Evolutionary conservation across 2,329 filamentous ascomycete species (phyloP), one percentile per base, ranked within the genome.

Genomic region (Cladosporium austrohemisphaericum): DNA sequence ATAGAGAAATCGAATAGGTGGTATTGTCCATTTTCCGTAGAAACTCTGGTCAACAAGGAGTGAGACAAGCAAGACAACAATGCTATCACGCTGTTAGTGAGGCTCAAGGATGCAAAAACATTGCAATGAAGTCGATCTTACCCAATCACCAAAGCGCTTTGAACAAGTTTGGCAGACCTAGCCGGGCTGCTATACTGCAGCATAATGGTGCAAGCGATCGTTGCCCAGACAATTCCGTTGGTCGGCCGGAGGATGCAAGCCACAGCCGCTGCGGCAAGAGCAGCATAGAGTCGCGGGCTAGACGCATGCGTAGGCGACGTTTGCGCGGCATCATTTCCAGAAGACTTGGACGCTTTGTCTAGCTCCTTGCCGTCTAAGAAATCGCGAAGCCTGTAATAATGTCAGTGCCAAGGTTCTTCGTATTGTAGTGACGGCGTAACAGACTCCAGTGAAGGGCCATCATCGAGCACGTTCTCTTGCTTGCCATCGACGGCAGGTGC

Each of bases 211-310:
- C 77, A 71, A 22, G 77, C 76, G 53, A 96, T 70, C 31, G 78
- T 78, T 9, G 82, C 69, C 92, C 93, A 97, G 57, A 97, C 84
- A 45, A 97, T 75, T 41, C 85, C 61, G 65, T 97, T 97, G 11
- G 93, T 97, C 8, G 92, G 93, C 4, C 93, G 84, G 18, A 98
- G 76, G 37, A 96, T 78, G 60, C 89, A 89, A 1, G 93, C 92
- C 45, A 88, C 65, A 7, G 87, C 89, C 40, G 92, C 91, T 16
- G 94, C 76, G 23, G 84, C 68, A 26, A 96, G 76, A 32, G 87
- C 28, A 26, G 26, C 33, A 18, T 37, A 16, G 14, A 47, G 33
- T 9, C 25, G 19, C 36, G 5, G 25, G 20, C 22, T 18, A 11
- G 33, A 19, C 13, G 18, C 11, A 9, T 36, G 16, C 5, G 28